phyloP scores from a whole-genome alignment of 31 red algal species.

The Asparagopsis taxiformis region DNA sequence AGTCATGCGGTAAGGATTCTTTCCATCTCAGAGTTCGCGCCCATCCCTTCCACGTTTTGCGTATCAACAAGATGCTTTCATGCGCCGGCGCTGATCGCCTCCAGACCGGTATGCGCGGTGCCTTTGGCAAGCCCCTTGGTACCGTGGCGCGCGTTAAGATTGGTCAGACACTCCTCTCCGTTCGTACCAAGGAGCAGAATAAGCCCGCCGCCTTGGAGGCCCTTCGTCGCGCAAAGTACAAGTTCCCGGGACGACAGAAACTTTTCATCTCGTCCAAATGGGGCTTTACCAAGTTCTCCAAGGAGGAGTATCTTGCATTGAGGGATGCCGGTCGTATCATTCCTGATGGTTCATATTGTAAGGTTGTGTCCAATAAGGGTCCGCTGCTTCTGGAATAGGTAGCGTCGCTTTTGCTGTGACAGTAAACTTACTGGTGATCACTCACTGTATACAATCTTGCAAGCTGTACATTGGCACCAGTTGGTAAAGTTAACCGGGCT shows the following conservation, averaged over 20 bases:
- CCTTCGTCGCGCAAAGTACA: slow-evolving; percentile 99
- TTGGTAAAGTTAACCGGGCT: no score
- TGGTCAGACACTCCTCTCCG: slow-evolving; percentile 93
- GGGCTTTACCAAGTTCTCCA: slow-evolving; percentile 96
- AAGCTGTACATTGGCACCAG: no score
- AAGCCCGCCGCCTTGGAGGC: slow-evolving; percentile 83
- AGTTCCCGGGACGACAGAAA: slow-evolving; percentile 99
- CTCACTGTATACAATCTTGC: no score
- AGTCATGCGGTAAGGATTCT: slow-evolving; percentile 89
- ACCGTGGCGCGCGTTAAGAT: slow-evolving; percentile 98
- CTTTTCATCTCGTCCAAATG: slow-evolving; percentile 89
- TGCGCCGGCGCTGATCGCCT: slow-evolving; percentile 99
- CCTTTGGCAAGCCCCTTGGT: slow-evolving; percentile 99
- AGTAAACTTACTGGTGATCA: neutral
- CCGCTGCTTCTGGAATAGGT: slow-evolving; percentile 43
- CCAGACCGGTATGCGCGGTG: slow-evolving; percentile 98
- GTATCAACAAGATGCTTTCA: slow-evolving; percentile 99
- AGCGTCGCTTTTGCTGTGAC: neutral
- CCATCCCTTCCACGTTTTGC: slow-evolving; percentile 99
- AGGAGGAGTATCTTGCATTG: slow-evolving; percentile 91
- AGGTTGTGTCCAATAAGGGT: slow-evolving; percentile 83
- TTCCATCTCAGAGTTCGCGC: slow-evolving; percentile 98
- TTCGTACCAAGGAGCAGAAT: slow-evolving; percentile 93
- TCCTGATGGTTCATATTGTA: slow-evolving; percentile 85
- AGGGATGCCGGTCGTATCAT: slow-evolving; percentile 81